These are phyloP conservation scores for Coleophoma crateriformis DNA, from an alignment of 2,329 filamentous ascomycete genomes.

Conservation along the genomic window DNA sequence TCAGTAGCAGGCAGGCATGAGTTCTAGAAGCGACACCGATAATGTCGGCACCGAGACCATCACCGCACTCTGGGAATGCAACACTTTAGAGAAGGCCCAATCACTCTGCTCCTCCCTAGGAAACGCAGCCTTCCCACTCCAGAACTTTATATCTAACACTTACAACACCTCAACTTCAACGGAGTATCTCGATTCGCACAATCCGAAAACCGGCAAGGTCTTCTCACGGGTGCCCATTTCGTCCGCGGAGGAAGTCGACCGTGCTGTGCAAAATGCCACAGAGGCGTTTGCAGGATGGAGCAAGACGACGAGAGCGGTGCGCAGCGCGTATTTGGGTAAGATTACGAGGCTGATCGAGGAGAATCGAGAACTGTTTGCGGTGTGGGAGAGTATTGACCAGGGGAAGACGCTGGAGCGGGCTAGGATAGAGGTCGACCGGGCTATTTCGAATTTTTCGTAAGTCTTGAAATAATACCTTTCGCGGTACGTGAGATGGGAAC, in stretches of 20 bases:
- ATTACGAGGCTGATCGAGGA: slow-evolving; percentile 36
- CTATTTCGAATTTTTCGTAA: slow-evolving; percentile 28
- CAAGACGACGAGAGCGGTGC: slow-evolving; percentile 27
- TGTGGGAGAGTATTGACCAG: slow-evolving; percentile 31
- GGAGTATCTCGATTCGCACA: slow-evolving; percentile 19
- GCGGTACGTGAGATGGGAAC: neutral
- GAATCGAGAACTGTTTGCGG: slow-evolving; percentile 26
- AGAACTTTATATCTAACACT: slow-evolving; percentile 15
- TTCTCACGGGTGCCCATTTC: slow-evolving; percentile 39
- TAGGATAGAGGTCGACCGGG: slow-evolving; percentile 27
- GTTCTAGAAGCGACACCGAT: no score
- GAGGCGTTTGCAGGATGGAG: slow-evolving; percentile 9
- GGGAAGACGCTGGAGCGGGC: slow-evolving; percentile 29
- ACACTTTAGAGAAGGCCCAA: slow-evolving; percentile 24
- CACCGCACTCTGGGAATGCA: slow-evolving; percentile 16
- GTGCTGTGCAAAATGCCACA: slow-evolving; percentile 1
- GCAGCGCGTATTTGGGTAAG: slow-evolving; percentile 34
- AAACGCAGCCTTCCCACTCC: slow-evolving; percentile 4
- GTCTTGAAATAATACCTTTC: slow-evolving; percentile 1
- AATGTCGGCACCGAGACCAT: neutral
- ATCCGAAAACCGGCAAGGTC: slow-evolving; percentile 25
- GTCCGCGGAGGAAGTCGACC: slow-evolving; percentile 14
- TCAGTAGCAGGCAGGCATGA: no score
- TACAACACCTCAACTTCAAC: slow-evolving; percentile 9
- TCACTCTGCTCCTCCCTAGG: slow-evolving; percentile 9